Evolutionary conservation across 139 green algal species (phyloP), one percentile per base, ranked within the genome.

Genomic region (Chlorella sp.): DNA sequence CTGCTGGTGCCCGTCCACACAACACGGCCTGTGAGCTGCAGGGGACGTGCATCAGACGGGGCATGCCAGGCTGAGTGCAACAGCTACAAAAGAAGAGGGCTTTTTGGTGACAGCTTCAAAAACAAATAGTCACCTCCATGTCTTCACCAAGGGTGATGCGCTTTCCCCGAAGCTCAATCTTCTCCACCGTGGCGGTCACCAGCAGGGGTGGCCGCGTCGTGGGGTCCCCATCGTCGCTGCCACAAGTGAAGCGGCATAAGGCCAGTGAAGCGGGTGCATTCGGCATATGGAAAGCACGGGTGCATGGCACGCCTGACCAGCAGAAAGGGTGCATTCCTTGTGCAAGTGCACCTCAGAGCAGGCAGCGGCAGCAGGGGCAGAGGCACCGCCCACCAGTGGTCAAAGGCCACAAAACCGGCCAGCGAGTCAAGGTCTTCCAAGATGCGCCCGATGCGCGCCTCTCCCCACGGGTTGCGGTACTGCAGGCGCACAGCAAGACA

Each of bases 391-490:
- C 76, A 82, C 76, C 76, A 73, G 86, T 96, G 94, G 64, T 88
- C 56, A 15, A 91, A 97, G 1, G 95, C 95, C 4, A 97, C 91
- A 83, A 90, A 96, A 26, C 95, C 95, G 0, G 95, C 95, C 69
- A 98, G 80, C 13, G 83, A 91, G 80, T 98, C 95, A 39, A 98
- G 85, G 80, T 98, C 95, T 81, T 98, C 95, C 44, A 98, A 87
- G 20, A 98, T 55, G 4, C 92, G 84, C 3, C 94, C 95, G 17
- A 98, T 87, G 23, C 95, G 85, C 32, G 97, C 87, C 23, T 72
- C 62, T 18, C 87, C 87, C 94, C 94, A 98, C 4, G 95, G 95
- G 74, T 95, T 96, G 21, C 91, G 72, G 85, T 96, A 60, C 41
- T 63, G 41, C 26, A n/a, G n/a, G 67, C 7, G 28, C 44, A 60